These are phyloP conservation scores for Candida pini DNA, from an alignment of 805 yeast genomes.

Conservation along the genomic window DNA sequence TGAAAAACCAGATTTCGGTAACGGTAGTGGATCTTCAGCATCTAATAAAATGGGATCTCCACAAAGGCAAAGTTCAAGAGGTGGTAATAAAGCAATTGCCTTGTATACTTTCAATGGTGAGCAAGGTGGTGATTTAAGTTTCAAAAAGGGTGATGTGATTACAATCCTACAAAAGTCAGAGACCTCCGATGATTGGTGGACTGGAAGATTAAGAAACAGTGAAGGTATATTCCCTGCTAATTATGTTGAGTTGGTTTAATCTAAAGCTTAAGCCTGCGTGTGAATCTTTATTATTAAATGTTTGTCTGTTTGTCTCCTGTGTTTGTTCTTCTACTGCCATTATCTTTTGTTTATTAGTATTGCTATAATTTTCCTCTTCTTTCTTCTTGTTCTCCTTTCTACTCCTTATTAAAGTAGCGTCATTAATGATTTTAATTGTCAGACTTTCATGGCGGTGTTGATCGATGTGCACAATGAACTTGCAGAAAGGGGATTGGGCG, in stretches of 20 bases:
- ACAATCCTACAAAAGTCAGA: conserved; percentile 81
- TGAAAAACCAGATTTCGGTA: conserved; percentile 31
- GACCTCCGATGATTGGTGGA: conserved; percentile 98
- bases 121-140: conserved; percentile 87
- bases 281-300: neutral
- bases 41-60: conserved; percentile 4
- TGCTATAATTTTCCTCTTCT: neutral
- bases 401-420: neutral
- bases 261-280: neutral
- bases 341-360: neutral
- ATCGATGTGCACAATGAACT: no score
- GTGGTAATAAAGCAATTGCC: conserved; percentile 76
- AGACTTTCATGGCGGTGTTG: no score
- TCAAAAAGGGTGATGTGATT: conserved; percentile 91
- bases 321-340: neutral
- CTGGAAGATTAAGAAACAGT: conserved; percentile 76
- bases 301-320: neutral
- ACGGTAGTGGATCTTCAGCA: conserved; percentile 27
- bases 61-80: conserved; percentile 37
- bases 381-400: neutral
- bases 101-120: conserved; percentile 85
- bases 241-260: conserved; percentile 73
- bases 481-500: no score
- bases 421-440: no score
- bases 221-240: conserved; percentile 98